Evolutionary conservation across 305 asterid species (phyloP), one percentile per base, ranked within the genome.

Genomic region (Salvia sclarea): DNA sequence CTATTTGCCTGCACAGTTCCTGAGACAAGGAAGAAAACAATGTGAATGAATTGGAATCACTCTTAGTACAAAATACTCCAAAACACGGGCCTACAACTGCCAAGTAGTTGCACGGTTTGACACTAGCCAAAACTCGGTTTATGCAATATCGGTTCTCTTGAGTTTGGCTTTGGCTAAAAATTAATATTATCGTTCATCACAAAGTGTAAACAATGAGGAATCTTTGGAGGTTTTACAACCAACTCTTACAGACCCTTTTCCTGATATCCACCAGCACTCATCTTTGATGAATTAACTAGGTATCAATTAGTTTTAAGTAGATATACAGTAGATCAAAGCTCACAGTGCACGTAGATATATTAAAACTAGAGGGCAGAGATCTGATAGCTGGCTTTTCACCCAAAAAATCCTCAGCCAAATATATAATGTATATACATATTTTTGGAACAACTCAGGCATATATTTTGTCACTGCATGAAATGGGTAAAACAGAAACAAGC

Each of bases 1-100:
- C 78, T 66, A 83, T 76, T 56, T 24, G 82, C 79, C 72, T 82
- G 79, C 77, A 70, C 43, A 45, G 30, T 21, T 11, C 86, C 95
- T 89, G 86, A 72, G 83, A 73, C 38, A 59, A 33, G 25, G 61
- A 44, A 54, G 60, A 62, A 53, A 64, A 17, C n/a, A 16, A 48
- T 31, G n/a, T n/a, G 37, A 31, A 31, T 31, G 7, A 31, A 31
- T 31, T 31, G 37, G 37, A 31, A 31, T 35, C 40, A 35, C 8
- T 35, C 11, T 33, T 35, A 35, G 40, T 21, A 66, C 44, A 21
- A 62, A 56, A 62, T 31, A 52, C 50, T 44, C 57, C 28, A 50
- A 20, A 37, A 6, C n/a, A 35, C 9, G 30, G 30, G 30, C 30
- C 30, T 25, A 25, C 30, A 25, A 25, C 30, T 25, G 4, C 30